Percentiles rank a stretch among this genome's conserved stretches.
Evolutionary conservation across 2,329 filamentous ascomycete genomes (phyloP).

Genomic region (Paecilomyces fulvus): DNA sequence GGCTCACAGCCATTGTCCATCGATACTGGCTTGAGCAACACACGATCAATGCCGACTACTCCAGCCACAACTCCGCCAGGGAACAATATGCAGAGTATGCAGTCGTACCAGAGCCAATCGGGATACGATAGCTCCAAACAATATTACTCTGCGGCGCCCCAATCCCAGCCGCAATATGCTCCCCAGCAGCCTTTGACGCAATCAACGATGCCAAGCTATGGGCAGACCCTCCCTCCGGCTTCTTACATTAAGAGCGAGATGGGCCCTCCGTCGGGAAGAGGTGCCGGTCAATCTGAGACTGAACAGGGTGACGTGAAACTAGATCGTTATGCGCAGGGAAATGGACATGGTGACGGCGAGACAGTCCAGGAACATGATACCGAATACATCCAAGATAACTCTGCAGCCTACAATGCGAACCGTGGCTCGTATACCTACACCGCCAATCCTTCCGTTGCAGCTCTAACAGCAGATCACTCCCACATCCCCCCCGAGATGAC

Average conservation of each 20-base stretch:
- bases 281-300: conserved; percentile 48
- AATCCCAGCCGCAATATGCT: conserved; percentile 59
- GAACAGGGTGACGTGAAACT: conserved; percentile 63
- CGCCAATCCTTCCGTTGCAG: conserved; percentile 54
- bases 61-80: conserved; percentile 85
- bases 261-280: conserved; percentile 65
- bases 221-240: conserved; percentile 42
- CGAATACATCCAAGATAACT: conserved; percentile 81
- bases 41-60: conserved; percentile 82
- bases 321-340: conserved; percentile 53
- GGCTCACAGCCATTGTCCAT: conserved; percentile 67
- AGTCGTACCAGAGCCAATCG: conserved; percentile 62
- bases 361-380: conserved; percentile 60
- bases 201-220: conserved; percentile 63
- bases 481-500: conserved; percentile 78
- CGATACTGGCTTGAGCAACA: conserved; percentile 68
- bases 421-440: conserved; percentile 71
- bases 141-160: conserved; percentile 65
- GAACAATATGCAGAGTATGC: conserved; percentile 66
- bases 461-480: conserved; percentile 61
- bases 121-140: conserved; percentile 69
- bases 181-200: conserved; percentile 52
- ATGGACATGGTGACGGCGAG: conserved; percentile 57
- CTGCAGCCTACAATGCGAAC: conserved; percentile 60
- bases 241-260: conserved; percentile 78